Evolutionary conservation across 2,329 filamentous ascomycete species (phyloP).

Genomic region (Colletotrichum filicis): DNA sequence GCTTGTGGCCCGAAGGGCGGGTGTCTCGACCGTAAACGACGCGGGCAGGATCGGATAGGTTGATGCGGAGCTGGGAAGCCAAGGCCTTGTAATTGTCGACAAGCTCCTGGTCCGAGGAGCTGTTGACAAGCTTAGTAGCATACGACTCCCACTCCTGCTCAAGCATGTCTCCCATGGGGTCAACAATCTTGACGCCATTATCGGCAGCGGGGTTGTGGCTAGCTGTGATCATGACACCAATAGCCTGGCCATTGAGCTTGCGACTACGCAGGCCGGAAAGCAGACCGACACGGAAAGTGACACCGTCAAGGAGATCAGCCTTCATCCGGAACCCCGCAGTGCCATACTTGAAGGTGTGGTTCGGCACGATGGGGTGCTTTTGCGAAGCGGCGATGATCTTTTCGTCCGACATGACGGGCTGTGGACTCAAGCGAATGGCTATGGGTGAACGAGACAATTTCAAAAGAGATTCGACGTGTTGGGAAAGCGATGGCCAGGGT

Average conservation of each 20-base stretch:
- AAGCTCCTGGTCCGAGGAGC: slow-evolving; percentile 78
- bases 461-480: neutral
- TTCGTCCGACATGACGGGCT: slow-evolving; percentile 57
- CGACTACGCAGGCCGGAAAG: slow-evolving; percentile 89
- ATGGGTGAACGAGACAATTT: neutral
- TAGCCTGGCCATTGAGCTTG: slow-evolving; percentile 88
- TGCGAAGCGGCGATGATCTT: slow-evolving; percentile 69
- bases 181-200: slow-evolving; percentile 95
- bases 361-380: slow-evolving; percentile 69
- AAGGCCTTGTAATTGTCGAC: slow-evolving; percentile 81
- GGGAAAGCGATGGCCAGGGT: slow-evolving; percentile 10
- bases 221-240: slow-evolving; percentile 96
- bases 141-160: slow-evolving; percentile 94
- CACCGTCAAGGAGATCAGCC: slow-evolving; percentile 85
- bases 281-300: slow-evolving; percentile 92
- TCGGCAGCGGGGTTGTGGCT: slow-evolving; percentile 92
- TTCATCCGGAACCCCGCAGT: slow-evolving; percentile 77
- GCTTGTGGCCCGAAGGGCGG: slow-evolving; percentile 86
- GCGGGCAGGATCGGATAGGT: slow-evolving; percentile 75
- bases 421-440: slow-evolving; percentile 2
- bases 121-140: slow-evolving; percentile 91
- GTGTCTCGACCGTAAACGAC: slow-evolving; percentile 95
- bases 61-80: slow-evolving; percentile 80
- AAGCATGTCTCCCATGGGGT: slow-evolving; percentile 98
- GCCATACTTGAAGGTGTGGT: slow-evolving; percentile 71